Percentiles rank a stretch among this genome's conserved stretches.
Evolutionary conservation across 176 grass and related monocot species (phyloP).

Genomic region (Rhipidocladum racemiflorum): DNA sequence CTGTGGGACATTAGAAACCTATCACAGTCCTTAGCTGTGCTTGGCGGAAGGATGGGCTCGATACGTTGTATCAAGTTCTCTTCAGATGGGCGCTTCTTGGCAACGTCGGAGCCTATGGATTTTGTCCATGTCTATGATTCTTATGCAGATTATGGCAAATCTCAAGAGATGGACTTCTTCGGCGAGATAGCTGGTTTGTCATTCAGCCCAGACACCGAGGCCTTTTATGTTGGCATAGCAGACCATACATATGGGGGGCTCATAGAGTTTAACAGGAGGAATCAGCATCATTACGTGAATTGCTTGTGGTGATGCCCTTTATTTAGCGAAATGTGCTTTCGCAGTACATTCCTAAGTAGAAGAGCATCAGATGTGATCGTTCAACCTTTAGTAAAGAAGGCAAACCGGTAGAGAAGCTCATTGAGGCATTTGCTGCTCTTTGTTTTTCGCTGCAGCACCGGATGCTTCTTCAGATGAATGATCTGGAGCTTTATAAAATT

Average conservation of each 20-base stretch:
- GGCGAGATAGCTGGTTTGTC: constrained; percentile 83
- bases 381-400: background rate
- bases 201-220: constrained; percentile 70
- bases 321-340: background rate
- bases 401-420: background rate
- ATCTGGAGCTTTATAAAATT: constrained; percentile 34
- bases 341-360: background rate
- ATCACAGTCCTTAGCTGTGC: constrained; percentile 61
- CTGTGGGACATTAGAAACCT: constrained; percentile 92
- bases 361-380: background rate
- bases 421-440: constrained; percentile 19
- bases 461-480: constrained; percentile 24
- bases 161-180: constrained; percentile 81
- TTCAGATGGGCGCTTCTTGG: constrained; percentile 72
- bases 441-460: constrained; percentile 25
- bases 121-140: constrained; percentile 83
- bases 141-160: constrained; percentile 39
- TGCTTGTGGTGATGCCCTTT: constrained; percentile 35
- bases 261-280: constrained; percentile 66
- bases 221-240: constrained; percentile 69
- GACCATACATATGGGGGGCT: constrained; percentile 75
- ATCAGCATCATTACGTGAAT: constrained; percentile 56
- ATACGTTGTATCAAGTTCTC: constrained; percentile 79
- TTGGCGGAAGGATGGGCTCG: constrained; percentile 74
- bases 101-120: constrained; percentile 74